Conservation (phyloP, 2,329 filamentous ascomycete genomes). For the Cryphonectria japonica region DNA sequence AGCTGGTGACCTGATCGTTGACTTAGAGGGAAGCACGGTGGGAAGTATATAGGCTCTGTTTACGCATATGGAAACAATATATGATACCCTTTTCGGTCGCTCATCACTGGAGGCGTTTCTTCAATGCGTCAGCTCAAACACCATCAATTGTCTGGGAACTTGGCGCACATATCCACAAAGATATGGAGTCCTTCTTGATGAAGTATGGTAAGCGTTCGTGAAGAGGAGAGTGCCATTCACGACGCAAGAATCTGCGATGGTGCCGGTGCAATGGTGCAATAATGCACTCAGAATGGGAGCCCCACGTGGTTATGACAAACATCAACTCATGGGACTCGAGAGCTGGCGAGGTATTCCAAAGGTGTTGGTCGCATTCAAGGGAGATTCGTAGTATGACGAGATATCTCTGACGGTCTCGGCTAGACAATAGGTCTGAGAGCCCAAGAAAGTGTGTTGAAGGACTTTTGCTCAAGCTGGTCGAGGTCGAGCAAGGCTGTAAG, state of each 20-base stretch:
- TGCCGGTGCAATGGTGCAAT: not conserved
- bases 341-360: not conserved
- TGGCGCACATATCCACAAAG: not conserved
- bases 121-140: not conserved
- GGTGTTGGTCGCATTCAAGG: not conserved
- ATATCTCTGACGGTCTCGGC: not conserved
- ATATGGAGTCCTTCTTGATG: not conserved
- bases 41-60: not conserved
- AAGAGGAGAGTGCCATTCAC: not conserved
- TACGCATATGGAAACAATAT: not conserved
- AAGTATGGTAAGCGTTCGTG: not conserved
- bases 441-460: not conserved
- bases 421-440: not conserved
- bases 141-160: not conserved
- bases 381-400: not conserved
- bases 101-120: not conserved
- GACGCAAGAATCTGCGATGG: not conserved
- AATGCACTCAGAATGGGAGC: not conserved
- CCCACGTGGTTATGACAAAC: not conserved
- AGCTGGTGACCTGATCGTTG: not conserved
- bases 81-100: not conserved
- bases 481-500: not conserved
- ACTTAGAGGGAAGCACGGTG: not conserved
- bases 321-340: not conserved
- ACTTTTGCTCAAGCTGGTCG: not conserved